Conservation (phyloP, 2,329 filamentous ascomycete genomes). For the Aspergillus melleus region DNA sequence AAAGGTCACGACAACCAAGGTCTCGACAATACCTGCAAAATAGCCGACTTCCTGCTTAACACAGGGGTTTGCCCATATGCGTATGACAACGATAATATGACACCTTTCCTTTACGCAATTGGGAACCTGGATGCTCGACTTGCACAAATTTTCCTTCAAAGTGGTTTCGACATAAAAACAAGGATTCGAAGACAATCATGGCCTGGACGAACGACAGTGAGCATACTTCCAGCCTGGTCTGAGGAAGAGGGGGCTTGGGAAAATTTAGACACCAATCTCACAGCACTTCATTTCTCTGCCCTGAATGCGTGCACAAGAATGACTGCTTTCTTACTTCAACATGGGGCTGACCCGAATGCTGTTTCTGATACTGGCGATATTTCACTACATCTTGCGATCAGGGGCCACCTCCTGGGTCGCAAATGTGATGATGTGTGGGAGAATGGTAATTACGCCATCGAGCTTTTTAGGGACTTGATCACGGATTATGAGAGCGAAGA, state of each 20-base stretch:
- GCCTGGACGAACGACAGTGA: slow-evolving; percentile 7
- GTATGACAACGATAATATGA: slow-evolving; percentile 16
- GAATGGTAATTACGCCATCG: slow-evolving; percentile 11
- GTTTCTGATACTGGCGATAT: slow-evolving; percentile 14
- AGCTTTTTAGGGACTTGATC: slow-evolving; percentile 12
- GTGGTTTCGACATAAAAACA: slow-evolving; percentile 11
- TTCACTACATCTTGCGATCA: slow-evolving; percentile 18
- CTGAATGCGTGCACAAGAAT: slow-evolving; percentile 14
- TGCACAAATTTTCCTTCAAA: slow-evolving; percentile 10
- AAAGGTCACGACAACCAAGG: background rate
- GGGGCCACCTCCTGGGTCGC: slow-evolving; percentile 10
- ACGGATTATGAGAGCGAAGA: slow-evolving; percentile 8
- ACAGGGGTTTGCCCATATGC: slow-evolving; percentile 11
- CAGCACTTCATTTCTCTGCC: slow-evolving; percentile 18
- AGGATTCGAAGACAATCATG: slow-evolving; percentile 8
- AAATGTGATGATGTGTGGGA: slow-evolving; percentile 15
- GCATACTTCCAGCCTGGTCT: background rate
- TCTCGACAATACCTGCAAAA: slow-evolving; percentile 1
- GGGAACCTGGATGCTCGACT: slow-evolving; percentile 4
- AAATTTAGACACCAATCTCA: slow-evolving; percentile 11
- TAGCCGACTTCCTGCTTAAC: slow-evolving; percentile 9
- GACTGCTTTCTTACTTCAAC: slow-evolving; percentile 12
- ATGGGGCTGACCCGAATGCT: slow-evolving; percentile 16
- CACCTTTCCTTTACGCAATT: slow-evolving; percentile 17
- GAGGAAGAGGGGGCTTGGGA: background rate